Conservation (phyloP, 2,329 filamentous ascomycete species). For the Fusarium dimerum region DNA sequence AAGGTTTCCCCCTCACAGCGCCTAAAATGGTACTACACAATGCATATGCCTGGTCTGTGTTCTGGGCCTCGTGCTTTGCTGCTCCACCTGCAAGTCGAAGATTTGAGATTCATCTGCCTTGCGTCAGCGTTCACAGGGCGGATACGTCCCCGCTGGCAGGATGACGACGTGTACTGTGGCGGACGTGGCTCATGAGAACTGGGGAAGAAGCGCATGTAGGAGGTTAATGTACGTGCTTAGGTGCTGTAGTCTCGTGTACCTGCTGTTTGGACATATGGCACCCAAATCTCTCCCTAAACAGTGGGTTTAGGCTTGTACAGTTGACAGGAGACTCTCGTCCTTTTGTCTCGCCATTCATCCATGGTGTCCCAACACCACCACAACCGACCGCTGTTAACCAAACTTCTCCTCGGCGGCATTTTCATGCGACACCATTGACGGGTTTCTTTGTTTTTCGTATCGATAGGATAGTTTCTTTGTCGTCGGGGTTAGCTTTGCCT, state of each 20-base stretch:
- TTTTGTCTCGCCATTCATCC: conserved; percentile 20
- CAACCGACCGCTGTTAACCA: conserved; percentile 1
- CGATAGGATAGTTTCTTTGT: conserved; percentile 17
- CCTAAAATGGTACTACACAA: background rate
- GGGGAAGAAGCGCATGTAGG: conserved; percentile 3
- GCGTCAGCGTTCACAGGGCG: conserved; percentile 17
- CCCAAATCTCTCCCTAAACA: conserved; percentile 1
- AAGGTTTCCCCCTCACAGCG: background rate
- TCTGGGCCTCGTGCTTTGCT: background rate
- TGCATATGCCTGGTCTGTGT: background rate
- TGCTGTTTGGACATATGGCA: background rate
- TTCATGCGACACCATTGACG: conserved; percentile 10
- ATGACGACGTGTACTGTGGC: conserved; percentile 29
- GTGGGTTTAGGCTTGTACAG: conserved; percentile 4
- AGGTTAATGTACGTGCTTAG: conserved; percentile 4
- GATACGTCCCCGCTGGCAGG: conserved; percentile 10
- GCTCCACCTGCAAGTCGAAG: background rate
- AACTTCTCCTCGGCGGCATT: conserved; percentile 3
- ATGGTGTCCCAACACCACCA: conserved; percentile 12
- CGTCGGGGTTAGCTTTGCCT: no score
- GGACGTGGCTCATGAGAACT: conserved; percentile 26
- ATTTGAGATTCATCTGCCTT: conserved; percentile 1
- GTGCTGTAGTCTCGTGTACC: background rate
- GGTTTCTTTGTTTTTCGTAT: conserved; percentile 11
- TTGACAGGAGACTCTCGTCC: background rate